These are phyloP conservation scores for Tillandsia fasciculata DNA, from an alignment of 176 grass and related monocot genomes.

Conservation along the genomic window DNA sequence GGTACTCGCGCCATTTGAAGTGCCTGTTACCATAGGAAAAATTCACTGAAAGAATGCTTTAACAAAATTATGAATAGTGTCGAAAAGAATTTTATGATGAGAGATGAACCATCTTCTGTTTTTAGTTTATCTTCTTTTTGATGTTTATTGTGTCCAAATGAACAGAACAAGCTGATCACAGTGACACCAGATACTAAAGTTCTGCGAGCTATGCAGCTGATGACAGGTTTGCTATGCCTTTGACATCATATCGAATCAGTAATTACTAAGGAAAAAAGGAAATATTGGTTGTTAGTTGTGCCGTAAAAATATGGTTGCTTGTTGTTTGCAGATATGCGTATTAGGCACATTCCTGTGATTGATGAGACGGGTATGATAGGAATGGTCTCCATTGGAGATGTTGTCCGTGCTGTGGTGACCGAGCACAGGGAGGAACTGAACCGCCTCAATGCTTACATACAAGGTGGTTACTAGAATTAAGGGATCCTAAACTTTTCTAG, in stretches of 20 bases:
- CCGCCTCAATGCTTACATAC: constrained; percentile 87
- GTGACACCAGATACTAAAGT: constrained; percentile 70
- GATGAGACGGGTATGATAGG: constrained; percentile 56
- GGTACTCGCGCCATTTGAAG: constrained; percentile 22
- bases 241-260: not conserved
- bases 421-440: constrained; percentile 88
- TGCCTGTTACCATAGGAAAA: not conserved
- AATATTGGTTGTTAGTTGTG: not conserved
- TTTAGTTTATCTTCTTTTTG: not conserved
- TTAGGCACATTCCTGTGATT: constrained; percentile 93
- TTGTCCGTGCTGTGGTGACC: constrained; percentile 70
- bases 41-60: not conserved
- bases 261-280: not conserved
- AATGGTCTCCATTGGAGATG: constrained; percentile 98
- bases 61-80: not conserved
- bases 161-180: constrained; percentile 88
- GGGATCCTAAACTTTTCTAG: not conserved
- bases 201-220: constrained; percentile 95
- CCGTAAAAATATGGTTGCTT: not conserved
- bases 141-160: constrained; percentile 10
- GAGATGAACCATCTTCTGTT: not conserved
- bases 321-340: constrained; percentile 51
- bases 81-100: not conserved
- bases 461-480: constrained; percentile 69
- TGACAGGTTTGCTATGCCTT: constrained; percentile 61